Percentiles rank a stretch among this genome's conserved stretches.
Evolutionary conservation across 2,329 filamentous ascomycete genomes (phyloP).

Genomic region (Beauveria australis): DNA sequence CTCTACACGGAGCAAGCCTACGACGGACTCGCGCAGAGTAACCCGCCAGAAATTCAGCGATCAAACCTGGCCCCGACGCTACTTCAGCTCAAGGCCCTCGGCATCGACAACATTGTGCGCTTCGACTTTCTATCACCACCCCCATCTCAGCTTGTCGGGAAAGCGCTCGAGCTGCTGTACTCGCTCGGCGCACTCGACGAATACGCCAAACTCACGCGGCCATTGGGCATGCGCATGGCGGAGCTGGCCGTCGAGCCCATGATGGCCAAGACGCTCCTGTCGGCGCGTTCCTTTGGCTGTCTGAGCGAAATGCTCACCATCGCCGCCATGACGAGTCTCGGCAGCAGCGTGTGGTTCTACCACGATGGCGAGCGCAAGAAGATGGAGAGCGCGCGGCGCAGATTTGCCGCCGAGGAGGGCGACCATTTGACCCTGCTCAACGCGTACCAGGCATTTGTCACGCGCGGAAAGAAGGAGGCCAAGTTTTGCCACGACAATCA

Average conservation of each 20-base stretch:
- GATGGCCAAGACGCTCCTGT: constrained; percentile 83
- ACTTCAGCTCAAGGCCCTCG: constrained; percentile 86
- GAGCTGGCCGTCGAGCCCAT: constrained; percentile 90
- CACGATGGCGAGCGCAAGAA: constrained; percentile 69
- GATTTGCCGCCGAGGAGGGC: constrained; percentile 87
- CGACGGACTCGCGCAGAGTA: constrained; percentile 57
- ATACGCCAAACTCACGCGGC: constrained; percentile 82
- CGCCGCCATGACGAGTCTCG: constrained; percentile 85
- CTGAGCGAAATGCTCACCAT: constrained; percentile 83
- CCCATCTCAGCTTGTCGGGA: constrained; percentile 73
- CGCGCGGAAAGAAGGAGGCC: constrained; percentile 71
- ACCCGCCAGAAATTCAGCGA: constrained; percentile 83
- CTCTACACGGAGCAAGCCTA: constrained; percentile 77
- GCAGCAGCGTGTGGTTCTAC: constrained; percentile 74
- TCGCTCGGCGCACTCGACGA: constrained; percentile 80
- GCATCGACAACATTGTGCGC: constrained; percentile 86
- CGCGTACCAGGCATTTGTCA: constrained; percentile 83
- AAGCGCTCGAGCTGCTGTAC: constrained; percentile 80
- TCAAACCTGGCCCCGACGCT: constrained; percentile 84
- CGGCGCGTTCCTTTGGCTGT: constrained; percentile 66
- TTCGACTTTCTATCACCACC: constrained; percentile 87
- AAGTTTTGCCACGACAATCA: constrained; percentile 83
- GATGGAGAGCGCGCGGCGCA: constrained; percentile 65
- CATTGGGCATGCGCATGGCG: constrained; percentile 84
- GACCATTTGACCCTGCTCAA: constrained; percentile 91